Evolutionary conservation across 345 rosid genomes (phyloP).

Genomic region (Zanthoxylum bungeanum): DNA sequence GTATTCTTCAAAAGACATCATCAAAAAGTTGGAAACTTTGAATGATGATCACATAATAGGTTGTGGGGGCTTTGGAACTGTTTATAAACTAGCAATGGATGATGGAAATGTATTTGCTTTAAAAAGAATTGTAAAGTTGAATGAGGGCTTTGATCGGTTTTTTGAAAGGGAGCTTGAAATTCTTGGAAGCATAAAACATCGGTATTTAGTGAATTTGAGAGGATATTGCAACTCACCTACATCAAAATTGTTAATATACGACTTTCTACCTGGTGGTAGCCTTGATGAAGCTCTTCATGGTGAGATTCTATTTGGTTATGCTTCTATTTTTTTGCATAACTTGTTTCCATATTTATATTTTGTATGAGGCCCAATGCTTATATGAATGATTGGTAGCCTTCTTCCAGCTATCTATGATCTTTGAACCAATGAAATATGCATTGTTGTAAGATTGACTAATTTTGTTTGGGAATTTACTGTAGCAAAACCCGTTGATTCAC

Average conservation of each 20-base stretch:
- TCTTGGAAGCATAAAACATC: slow-evolving; percentile 97
- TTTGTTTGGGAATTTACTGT: no score
- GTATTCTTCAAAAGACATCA: slow-evolving; percentile 91
- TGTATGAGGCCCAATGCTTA: not conserved
- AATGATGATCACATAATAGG: slow-evolving; percentile 89
- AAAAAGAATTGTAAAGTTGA: slow-evolving; percentile 80
- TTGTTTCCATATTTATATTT: not conserved
- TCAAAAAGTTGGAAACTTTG: slow-evolving; percentile 80
- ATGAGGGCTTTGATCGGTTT: slow-evolving; percentile 92
- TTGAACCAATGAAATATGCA: not conserved
- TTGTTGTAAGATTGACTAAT: not conserved
- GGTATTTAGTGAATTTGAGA: slow-evolving; percentile 88
- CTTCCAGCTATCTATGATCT: not conserved
- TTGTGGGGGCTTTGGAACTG: slow-evolving; percentile 93
- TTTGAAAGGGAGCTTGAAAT: slow-evolving; percentile 97
- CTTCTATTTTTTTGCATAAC: slow-evolving; percentile 13
- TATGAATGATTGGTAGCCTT: no score
- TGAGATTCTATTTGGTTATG: slow-evolving; percentile 25
- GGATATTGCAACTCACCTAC: slow-evolving; percentile 96
- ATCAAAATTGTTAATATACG: slow-evolving; percentile 85
- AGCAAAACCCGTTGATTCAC: no score
- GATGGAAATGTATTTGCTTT: slow-evolving; percentile 93
- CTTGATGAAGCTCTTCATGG: slow-evolving; percentile 98
- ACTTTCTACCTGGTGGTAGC: slow-evolving; percentile 92
- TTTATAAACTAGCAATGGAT: slow-evolving; percentile 94